These are phyloP conservation scores for Hondaea fermentalgiana DNA, from an alignment of 108 stramenopile species.

Conservation along the genomic window DNA sequence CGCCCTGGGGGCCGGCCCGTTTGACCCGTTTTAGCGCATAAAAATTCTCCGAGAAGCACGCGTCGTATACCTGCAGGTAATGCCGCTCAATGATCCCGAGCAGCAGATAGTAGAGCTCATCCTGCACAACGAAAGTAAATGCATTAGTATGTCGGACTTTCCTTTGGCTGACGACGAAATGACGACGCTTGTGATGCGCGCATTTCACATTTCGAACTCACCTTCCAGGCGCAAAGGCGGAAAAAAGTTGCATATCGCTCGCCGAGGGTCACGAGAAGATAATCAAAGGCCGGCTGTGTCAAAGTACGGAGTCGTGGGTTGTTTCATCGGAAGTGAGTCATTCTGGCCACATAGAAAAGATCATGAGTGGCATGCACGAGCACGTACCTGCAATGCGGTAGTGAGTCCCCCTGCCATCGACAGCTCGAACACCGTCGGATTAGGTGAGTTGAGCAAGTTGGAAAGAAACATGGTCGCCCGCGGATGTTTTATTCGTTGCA, in stretches of 20 bases:
- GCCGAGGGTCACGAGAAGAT: neutral
- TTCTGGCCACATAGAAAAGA: neutral
- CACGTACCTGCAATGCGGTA: neutral
- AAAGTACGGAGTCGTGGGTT: neutral
- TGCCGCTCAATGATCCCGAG: neutral
- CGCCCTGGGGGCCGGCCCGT: neutral
- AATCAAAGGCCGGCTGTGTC: neutral
- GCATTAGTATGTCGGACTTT: too few relatives aligned
- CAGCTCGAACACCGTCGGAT: slow-evolving; percentile 5
- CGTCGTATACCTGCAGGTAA: neutral
- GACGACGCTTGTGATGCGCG: too few relatives aligned
- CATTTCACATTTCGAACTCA: neutral
- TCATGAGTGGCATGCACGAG: neutral
- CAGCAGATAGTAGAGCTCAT: slow-evolving; percentile 7
- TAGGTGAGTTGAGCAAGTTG: neutral
- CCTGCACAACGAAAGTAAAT: neutral
- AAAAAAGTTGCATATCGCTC: neutral
- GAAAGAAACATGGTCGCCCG: neutral
- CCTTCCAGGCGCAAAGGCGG: neutral
- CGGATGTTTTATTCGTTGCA: too few relatives aligned
- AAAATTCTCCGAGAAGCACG: neutral
- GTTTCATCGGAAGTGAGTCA: neutral
- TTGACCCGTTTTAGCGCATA: neutral
- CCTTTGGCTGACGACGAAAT: too few relatives aligned
- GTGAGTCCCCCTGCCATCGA: neutral